phyloP scores from a whole-genome alignment of 2,329 filamentous ascomycete genomes.

The Fusarium illudens region DNA sequence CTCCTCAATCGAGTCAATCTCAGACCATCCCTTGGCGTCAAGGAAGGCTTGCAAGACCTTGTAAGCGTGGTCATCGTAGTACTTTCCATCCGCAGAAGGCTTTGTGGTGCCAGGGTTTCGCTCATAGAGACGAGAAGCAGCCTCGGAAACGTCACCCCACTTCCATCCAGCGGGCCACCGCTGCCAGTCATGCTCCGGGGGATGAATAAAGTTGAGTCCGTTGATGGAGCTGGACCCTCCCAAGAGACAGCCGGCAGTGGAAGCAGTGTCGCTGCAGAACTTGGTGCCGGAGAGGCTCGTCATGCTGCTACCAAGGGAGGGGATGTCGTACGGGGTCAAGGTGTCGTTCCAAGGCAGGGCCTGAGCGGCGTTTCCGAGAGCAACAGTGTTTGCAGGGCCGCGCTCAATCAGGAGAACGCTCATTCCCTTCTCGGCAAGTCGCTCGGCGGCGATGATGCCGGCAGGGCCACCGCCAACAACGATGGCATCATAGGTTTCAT shows the following conservation, averaged over 20 bases:
- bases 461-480: slow-evolving; percentile 40
- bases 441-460: slow-evolving; percentile 40
- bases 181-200: slow-evolving; percentile 37
- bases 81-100: slow-evolving; percentile 72
- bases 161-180: slow-evolving; percentile 39
- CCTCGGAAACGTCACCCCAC: slow-evolving; percentile 34
- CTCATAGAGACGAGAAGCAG: slow-evolving; percentile 39
- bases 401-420: slow-evolving; percentile 42
- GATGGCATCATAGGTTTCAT: slow-evolving; percentile 40
- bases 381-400: slow-evolving; percentile 40
- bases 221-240: slow-evolving; percentile 42
- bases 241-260: slow-evolving; percentile 38
- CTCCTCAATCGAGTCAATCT: slow-evolving; percentile 68
- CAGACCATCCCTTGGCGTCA: slow-evolving; percentile 66
- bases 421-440: slow-evolving; percentile 35
- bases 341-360: slow-evolving; percentile 36
- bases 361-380: slow-evolving; percentile 31
- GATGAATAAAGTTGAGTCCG: slow-evolving; percentile 41
- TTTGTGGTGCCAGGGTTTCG: slow-evolving; percentile 66
- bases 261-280: slow-evolving; percentile 41
- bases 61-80: slow-evolving; percentile 72
- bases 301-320: slow-evolving; percentile 39
- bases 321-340: slow-evolving; percentile 38
- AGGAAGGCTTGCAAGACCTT: slow-evolving; percentile 68
- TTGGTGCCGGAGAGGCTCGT: slow-evolving; percentile 33